A percentile compares a stretch with the other conserved stretches of the same genome.
phyloP scores from a whole-genome alignment of 2,329 filamentous ascomycete species.

The Aspergillus japonicus region DNA sequence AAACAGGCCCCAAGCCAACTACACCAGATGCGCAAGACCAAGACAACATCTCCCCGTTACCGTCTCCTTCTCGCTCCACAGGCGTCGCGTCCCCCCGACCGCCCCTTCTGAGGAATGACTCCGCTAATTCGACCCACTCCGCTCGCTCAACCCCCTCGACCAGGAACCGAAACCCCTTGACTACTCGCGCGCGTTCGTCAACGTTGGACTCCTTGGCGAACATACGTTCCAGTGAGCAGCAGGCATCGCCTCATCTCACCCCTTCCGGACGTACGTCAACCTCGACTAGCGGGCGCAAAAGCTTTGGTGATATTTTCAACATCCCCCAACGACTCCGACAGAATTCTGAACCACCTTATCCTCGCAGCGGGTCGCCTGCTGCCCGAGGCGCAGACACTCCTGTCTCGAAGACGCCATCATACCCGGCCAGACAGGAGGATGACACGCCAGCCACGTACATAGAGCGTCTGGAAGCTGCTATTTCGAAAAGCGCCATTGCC shows the following conservation, averaged over 20 bases:
- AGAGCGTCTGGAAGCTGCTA: conserved; percentile 73
- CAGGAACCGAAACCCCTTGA: conserved; percentile 54
- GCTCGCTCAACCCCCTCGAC: conserved; percentile 53
- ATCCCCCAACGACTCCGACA: conserved; percentile 74
- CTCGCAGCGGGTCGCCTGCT: conserved; percentile 62
- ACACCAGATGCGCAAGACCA: conserved; percentile 29
- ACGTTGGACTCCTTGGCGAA: conserved; percentile 82
- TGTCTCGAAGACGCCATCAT: conserved; percentile 62
- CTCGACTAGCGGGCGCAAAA: conserved; percentile 82
- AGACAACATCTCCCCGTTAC: conserved; percentile 39
- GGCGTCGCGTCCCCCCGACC: conserved; percentile 49
- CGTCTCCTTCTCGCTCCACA: conserved; percentile 53
- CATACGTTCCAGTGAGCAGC: conserved; percentile 68
- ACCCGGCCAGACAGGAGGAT: conserved; percentile 79
- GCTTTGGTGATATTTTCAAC: conserved; percentile 84
- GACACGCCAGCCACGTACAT: conserved; percentile 91
- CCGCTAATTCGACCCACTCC: conserved; percentile 66
- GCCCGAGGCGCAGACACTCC: conserved; percentile 65
- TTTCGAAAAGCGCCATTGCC: conserved; percentile 79
- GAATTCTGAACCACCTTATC: conserved; percentile 69
- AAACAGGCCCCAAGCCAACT: conserved; percentile 24
- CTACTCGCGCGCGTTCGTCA: conserved; percentile 73
- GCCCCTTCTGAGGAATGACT: conserved; percentile 58
- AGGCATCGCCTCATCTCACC: conserved; percentile 61
- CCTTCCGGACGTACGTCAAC: conserved; percentile 68